Evolutionary conservation across 129 eudicot species (phyloP), one percentile per base, ranked within the genome.

Genomic region (Saposhnikovia divaricata): DNA sequence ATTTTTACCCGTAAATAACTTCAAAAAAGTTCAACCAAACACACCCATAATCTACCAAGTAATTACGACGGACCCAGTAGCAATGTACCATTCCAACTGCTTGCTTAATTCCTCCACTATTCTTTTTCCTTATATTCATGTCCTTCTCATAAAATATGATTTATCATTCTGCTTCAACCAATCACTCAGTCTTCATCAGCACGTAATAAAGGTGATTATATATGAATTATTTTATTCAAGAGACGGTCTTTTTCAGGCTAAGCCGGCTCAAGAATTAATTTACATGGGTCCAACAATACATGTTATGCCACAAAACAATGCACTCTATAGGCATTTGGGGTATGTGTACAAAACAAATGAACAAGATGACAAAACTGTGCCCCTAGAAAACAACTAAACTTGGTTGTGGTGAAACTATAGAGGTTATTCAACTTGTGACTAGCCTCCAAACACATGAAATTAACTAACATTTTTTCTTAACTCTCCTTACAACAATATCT

Each of bases 251-350:
- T 34, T 69, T 72, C 63, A 28, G 2, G 68, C 47, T 75, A 82
- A 83, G 87, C 87, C 90, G 90, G 90, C 90, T 85, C 87, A 81
- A 80, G 74, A 77, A 34, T 51, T 21, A 77, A 34, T 51, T 21
- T 6, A 65, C 40, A 55, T 81, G 87, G 85, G 12, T 79, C 85
- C 82, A 77, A 6, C 48, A 63, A 4, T 4, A 37, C 31, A 75
- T 48, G 47, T 70, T 79, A 76, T 65, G 66, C 83, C 45, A 47
- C 37, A 31, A 31, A 31, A 31, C 34, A 66, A 69, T 21, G 28
- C 80, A 83, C 77, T 84, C 88, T 73, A 9, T 61, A 82, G 79
- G 83, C 80, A 72, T 66, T 73, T 59, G 28, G 59, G 16, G 66
- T 43, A 7, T 16, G 46, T 7, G 76, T 27, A 69, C 25, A 81